Base-by-base conservation (phyloP, 768 basidiomycete genomes). In the Lepiota venenata region DNA sequence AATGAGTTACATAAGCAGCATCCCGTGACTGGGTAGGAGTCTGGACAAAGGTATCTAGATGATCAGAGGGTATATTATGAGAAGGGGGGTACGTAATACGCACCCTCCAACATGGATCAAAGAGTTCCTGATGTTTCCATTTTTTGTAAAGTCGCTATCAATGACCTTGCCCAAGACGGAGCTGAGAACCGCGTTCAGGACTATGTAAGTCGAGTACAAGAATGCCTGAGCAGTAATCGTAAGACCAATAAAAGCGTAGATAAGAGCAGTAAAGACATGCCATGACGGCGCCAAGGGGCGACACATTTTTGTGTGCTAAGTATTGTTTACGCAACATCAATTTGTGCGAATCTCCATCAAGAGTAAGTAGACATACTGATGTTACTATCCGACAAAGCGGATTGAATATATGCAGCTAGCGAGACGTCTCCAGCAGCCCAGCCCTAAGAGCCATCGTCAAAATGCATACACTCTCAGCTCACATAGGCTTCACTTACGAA, bases 361-460 rank as follows among this genome's bases (percentile, higher is more conserved):
- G 16, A 1, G 10, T 4, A 16, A 29, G 7, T 36, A 25, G 6
- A 42, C 65, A 32, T 52, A 67, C 66, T 36, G 52, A 63, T 67
- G 35, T 65, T 49, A 1, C 62, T 61, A n/a, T 67, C 65, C 16
- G 66, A 61, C 5, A 70, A 58, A 7, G 62, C 54, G 10, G 67
- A 63, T 47, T 69, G 68, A 22, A 70, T 70, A 55, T 68, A 70
- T 29, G 69, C 69, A 36, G 69, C 68, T 25, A 70, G 60, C 1
- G 69, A 70, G 18, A 69, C 69, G 55, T 70, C 69, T 27, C 69
- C 69, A 45, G 69, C 69, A 11, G 68, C 68, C 69, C 69, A 70
- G n/a, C 69, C 69, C 62, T 66, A 49, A n/a, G 20, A 38, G 7
- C 25, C 18, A 25, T 9, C 25, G 16, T 37, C 14, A 40, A 25